Base-by-base conservation (phyloP, 1,139 yeast genomes). In the Hyphopichia buzzinii region DNA sequence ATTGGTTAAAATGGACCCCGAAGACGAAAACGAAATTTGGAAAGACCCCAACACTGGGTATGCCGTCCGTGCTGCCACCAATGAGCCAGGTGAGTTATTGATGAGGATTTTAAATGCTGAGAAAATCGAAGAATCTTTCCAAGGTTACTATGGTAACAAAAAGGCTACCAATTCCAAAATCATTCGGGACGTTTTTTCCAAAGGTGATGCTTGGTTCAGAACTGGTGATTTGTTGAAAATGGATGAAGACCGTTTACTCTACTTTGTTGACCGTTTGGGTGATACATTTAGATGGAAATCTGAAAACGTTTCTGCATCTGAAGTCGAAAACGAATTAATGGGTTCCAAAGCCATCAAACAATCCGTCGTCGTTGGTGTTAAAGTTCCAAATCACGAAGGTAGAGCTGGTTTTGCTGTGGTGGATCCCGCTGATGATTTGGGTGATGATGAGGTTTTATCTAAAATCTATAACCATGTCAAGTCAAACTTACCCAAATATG, bases 271-370 rank as follows among this genome's bases (percentile, higher is more conserved):
- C 64, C 71, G 98, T 53, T 67, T 90, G 55, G 98, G 98, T 27
- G 98, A 92, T 56, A 90, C 97, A 0, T 92, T 85, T 69, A 76
- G 98, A 49, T 92, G 97, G 97, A 90, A 89, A 63, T 85, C 95
- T 2, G 98, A 92, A 64, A 90, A 92, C 62, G 97, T 92, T 25
- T 81, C 94, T 23, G 89, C 97, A 8, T 82, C 90, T 30, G 97
- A 92, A 62, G 97, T 92, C 29, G 97, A 90, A 57, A 86, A 84
- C 55, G 78, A 74, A 48, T 57, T 77, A 29, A 64, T 73, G 62
- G 85, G 84, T n/a, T 69, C 75, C 17, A 54, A 63, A 41, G 62
- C 64, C 8, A 64, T 88, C 40, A 68, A 71, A 41, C 87, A 86
- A 54, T 77, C 81, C 3, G 94, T 88, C 32, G 96, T 90, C 26